These are phyloP conservation scores for Sextonia rubra DNA, from an alignment of 164 flowering plant genomes.

Conservation along the genomic window DNA sequence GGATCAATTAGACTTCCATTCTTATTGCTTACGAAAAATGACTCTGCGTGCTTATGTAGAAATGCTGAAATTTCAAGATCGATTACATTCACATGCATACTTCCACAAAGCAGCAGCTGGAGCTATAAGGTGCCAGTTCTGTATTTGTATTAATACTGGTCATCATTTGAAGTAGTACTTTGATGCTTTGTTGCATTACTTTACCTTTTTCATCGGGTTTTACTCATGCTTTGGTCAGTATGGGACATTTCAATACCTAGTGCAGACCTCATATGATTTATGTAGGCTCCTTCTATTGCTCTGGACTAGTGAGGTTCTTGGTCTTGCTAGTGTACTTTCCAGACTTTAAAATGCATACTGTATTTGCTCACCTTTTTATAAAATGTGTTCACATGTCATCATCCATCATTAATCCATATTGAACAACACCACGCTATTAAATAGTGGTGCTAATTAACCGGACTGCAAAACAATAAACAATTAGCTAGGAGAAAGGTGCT, in stretches of 20 bases:
- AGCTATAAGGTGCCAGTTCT: constrained; percentile 67
- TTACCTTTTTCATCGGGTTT: background rate
- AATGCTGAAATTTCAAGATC: constrained; percentile 96
- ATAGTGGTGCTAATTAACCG: too few relatives aligned
- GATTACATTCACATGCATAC: constrained; percentile 84
- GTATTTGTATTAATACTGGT: too few relatives aligned
- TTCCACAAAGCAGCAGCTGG: constrained; percentile 96
- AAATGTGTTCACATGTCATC: background rate
- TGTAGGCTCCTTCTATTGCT: too few relatives aligned
- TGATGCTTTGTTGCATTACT: too few relatives aligned
- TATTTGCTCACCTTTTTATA: background rate
- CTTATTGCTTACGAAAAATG: constrained; percentile 98
- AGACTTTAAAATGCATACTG: background rate
- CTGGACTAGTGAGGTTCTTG: background rate
- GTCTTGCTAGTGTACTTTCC: background rate
- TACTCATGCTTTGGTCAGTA: background rate
- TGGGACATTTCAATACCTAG: background rate
- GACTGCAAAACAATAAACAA: too few relatives aligned
- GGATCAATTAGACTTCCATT: constrained; percentile 98
- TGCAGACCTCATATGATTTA: background rate
- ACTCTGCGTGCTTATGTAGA: constrained; percentile 91
- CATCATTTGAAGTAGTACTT: too few relatives aligned
- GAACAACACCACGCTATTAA: too few relatives aligned
- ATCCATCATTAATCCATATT: too few relatives aligned
- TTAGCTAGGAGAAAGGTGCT: too few relatives aligned